Evolutionary conservation across 1,139 yeast genomes (phyloP).

Genomic region (Blastobotrys illinoisensis): DNA sequence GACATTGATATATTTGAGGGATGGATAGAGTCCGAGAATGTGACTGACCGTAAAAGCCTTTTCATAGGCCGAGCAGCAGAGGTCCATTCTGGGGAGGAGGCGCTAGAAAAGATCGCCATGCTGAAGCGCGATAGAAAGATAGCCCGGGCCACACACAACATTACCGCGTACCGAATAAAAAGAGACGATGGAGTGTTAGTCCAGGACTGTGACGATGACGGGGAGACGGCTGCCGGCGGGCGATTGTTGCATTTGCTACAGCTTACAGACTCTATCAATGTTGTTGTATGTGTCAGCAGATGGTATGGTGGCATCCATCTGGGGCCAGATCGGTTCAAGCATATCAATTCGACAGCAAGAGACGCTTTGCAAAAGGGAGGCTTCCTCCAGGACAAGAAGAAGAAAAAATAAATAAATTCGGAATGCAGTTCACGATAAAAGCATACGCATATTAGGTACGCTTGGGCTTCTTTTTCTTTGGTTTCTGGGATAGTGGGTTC

Average conservation of each 20-base stretch:
- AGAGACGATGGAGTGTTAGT: slow-evolving; percentile 46
- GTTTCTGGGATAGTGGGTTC: slow-evolving; percentile 23
- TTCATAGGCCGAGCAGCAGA: slow-evolving; percentile 71
- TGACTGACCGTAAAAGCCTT: slow-evolving; percentile 77
- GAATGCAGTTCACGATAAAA: neutral
- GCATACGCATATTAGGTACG: neutral
- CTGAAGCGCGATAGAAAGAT: slow-evolving; percentile 63
- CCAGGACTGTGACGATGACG: slow-evolving; percentile 94
- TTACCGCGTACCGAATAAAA: slow-evolving; percentile 79
- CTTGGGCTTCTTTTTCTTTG: slow-evolving; percentile 19
- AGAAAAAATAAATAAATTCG: slow-evolving; percentile 3
- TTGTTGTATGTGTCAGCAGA: slow-evolving; percentile 78
- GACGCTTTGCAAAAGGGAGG: slow-evolving; percentile 71
- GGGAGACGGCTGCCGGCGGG: slow-evolving; percentile 95
- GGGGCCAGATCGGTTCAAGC: slow-evolving; percentile 89
- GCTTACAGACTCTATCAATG: slow-evolving; percentile 73
- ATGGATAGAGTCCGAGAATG: slow-evolving; percentile 74
- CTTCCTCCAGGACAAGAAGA: slow-evolving; percentile 33
- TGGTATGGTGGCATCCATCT: slow-evolving; percentile 93
- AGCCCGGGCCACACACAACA: slow-evolving; percentile 67
- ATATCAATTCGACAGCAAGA: slow-evolving; percentile 82
- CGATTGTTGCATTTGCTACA: slow-evolving; percentile 74
- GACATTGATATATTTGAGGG: slow-evolving; percentile 47
- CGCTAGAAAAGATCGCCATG: slow-evolving; percentile 44
- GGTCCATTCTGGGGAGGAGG: slow-evolving; percentile 62